Percentiles rank a stretch among this genome's conserved stretches.
Evolutionary conservation across 164 flowering plant species (phyloP).

Genomic region (Vitis amurensis): DNA sequence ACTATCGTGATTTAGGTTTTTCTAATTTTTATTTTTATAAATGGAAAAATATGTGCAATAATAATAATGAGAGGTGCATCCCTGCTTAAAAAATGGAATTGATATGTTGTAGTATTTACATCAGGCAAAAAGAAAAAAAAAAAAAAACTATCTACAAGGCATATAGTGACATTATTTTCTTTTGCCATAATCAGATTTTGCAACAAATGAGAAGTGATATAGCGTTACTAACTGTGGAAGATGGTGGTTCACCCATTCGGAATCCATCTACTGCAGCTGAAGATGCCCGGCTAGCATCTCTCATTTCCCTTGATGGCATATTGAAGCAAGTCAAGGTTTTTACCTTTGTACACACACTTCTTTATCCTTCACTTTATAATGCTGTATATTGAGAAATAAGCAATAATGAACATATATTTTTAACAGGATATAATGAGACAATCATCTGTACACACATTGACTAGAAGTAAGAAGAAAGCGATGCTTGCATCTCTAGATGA

Average conservation of each 20-base stretch:
- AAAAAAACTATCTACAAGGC: neutral
- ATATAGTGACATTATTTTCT: conserved; percentile 9
- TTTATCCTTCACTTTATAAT: neutral
- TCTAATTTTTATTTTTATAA: no score
- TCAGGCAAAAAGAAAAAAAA: no score
- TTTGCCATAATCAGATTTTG: conserved; percentile 56
- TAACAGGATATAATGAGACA: conserved; percentile 75
- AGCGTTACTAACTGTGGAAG: conserved; percentile 65
- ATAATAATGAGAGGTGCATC: no score
- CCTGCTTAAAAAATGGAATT: no score
- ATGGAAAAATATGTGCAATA: no score
- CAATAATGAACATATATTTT: neutral
- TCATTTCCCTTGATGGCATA: conserved; percentile 88
- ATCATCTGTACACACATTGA: conserved; percentile 56
- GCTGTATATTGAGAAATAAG: neutral
- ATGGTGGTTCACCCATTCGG: conserved; percentile 68
- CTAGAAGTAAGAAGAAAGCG: conserved; percentile 71
- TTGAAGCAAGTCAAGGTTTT: conserved; percentile 92
- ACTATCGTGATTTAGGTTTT: no score
- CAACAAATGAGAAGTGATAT: conserved; percentile 87
- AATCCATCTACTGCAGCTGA: conserved; percentile 93
- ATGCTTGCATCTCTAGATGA: conserved; percentile 80
- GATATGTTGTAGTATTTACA: no score
- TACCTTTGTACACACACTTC: neutral
- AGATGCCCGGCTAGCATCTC: conserved; percentile 96